phyloP scores from a whole-genome alignment of 148 eudicot species.

The Selenicereus undatus region DNA sequence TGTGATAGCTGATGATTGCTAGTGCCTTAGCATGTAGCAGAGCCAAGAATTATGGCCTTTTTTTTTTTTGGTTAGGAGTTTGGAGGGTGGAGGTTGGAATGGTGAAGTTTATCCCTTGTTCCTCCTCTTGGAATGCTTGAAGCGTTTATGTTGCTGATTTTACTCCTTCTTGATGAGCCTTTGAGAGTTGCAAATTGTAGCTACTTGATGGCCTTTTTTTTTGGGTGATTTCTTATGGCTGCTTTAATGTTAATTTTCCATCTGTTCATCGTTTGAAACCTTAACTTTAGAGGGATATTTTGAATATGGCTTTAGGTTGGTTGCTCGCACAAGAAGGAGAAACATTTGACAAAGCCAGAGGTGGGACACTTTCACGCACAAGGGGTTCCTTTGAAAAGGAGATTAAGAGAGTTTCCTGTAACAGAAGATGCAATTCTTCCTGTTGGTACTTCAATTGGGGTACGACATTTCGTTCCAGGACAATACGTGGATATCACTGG shows the following conservation, averaged over 20 bases:
- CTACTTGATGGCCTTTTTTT: neutral
- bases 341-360: constrained; percentile 87
- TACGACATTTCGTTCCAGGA: constrained; percentile 97
- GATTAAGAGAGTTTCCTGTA: constrained; percentile 89
- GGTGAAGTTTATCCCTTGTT: too few relatives aligned
- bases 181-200: neutral
- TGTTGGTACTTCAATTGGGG: constrained; percentile 64
- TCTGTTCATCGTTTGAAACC: neutral
- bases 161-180: neutral
- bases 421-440: constrained; percentile 92
- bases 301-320: constrained; percentile 50
- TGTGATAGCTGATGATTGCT: too few relatives aligned
- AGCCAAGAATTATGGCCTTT: neutral
- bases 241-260: neutral
- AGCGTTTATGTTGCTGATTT: neutral
- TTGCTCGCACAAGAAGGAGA: constrained; percentile 87
- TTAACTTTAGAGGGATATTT: constrained; percentile 30
- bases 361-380: constrained; percentile 98
- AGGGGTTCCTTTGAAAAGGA: constrained; percentile 95
- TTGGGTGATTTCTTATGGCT: neutral
- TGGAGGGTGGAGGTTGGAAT: too few relatives aligned
- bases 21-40: neutral
- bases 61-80: too few relatives aligned
- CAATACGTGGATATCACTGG: constrained; percentile 90
- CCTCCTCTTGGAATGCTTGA: too few relatives aligned